These are phyloP conservation scores for Ochromonas danica DNA, from an alignment of 108 stramenopile genomes.

Conservation along the genomic window DNA sequence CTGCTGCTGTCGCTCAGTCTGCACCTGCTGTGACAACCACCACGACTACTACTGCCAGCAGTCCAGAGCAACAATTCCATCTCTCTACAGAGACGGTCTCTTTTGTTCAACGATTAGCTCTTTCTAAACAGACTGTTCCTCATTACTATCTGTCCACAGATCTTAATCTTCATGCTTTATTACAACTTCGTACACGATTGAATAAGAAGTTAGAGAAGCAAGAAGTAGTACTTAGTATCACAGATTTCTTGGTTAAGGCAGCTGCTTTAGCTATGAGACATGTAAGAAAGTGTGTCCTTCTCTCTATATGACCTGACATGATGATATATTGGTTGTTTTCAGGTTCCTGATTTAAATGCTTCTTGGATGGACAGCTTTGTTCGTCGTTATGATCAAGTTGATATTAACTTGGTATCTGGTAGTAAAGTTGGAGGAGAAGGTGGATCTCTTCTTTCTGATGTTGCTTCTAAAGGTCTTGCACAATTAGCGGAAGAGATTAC, in stretches of 20 bases:
- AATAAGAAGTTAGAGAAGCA: slow-evolving; percentile 64
- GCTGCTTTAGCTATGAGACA: slow-evolving; percentile 73
- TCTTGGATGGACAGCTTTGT: slow-evolving; percentile 73
- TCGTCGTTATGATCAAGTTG: slow-evolving; percentile 68
- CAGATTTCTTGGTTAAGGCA: slow-evolving; percentile 89
- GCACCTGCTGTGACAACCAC: slow-evolving; percentile 47
- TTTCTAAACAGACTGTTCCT: slow-evolving; percentile 83
- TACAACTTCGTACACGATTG: slow-evolving; percentile 72
- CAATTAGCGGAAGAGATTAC: slow-evolving; percentile 41
- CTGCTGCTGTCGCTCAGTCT: slow-evolving; percentile 40
- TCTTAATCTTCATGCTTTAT: slow-evolving; percentile 71
- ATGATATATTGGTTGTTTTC: no score
- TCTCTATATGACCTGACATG: no score
- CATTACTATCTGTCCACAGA: slow-evolving; percentile 95
- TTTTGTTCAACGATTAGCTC: slow-evolving; percentile 68
- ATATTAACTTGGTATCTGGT: slow-evolving; percentile 7
- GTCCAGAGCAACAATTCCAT: slow-evolving; percentile 64
- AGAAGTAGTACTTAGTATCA: slow-evolving; percentile 71
- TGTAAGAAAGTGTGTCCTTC: no score
- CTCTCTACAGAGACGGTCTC: slow-evolving; percentile 54
- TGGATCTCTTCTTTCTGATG: no score
- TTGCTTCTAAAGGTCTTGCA: slow-evolving; percentile 56
- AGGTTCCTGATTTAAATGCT: slow-evolving; percentile 85
- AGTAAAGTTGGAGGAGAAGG: no score
- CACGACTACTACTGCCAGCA: slow-evolving; percentile 52